A percentile compares a stretch with the other conserved stretches of the same genome.
phyloP scores from a whole-genome alignment of 352 stramenopile species.

The Phytophthora pisi region DNA sequence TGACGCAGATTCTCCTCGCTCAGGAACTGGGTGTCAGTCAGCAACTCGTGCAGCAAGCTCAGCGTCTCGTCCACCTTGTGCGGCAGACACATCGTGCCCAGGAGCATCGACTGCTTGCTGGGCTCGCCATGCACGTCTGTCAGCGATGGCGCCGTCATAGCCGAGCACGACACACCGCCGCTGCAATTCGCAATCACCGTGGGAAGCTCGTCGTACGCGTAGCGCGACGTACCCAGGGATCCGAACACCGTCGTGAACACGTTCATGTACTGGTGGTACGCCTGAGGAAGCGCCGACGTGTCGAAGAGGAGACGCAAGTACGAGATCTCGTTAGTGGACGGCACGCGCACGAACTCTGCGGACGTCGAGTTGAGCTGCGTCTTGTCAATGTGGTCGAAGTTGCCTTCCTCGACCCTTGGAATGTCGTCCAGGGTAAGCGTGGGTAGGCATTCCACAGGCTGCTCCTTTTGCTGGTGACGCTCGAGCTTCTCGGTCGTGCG shows the following conservation, averaged over 20 bases:
- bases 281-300: conserved; percentile 49
- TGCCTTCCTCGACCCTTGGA: conserved; percentile 48
- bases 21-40: conserved; percentile 80
- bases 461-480: conserved; percentile 64
- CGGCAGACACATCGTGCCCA: conserved; percentile 73
- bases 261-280: conserved; percentile 71
- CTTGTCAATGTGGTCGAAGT: conserved; percentile 59
- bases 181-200: conserved; percentile 82
- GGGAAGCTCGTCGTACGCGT: conserved; percentile 68
- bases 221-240: conserved; percentile 70
- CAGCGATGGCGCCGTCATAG: conserved; percentile 61
- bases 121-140: conserved; percentile 39
- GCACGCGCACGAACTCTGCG: conserved; percentile 66
- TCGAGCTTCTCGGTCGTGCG: conserved; percentile 52
- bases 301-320: conserved; percentile 83
- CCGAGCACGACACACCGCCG: conserved; percentile 70
- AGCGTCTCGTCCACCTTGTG: conserved; percentile 77
- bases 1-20: conserved; percentile 73
- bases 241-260: conserved; percentile 78
- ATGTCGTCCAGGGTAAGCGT: conserved; percentile 79
- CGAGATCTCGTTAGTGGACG: conserved; percentile 85
- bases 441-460: conserved; percentile 76
- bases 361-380: conserved; percentile 38
- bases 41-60: conserved; percentile 56
- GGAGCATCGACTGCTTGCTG: conserved; percentile 65